These are phyloP conservation scores for Ophiostoma piceae DNA, from an alignment of 2,329 filamentous ascomycete species.

Conservation along the genomic window DNA sequence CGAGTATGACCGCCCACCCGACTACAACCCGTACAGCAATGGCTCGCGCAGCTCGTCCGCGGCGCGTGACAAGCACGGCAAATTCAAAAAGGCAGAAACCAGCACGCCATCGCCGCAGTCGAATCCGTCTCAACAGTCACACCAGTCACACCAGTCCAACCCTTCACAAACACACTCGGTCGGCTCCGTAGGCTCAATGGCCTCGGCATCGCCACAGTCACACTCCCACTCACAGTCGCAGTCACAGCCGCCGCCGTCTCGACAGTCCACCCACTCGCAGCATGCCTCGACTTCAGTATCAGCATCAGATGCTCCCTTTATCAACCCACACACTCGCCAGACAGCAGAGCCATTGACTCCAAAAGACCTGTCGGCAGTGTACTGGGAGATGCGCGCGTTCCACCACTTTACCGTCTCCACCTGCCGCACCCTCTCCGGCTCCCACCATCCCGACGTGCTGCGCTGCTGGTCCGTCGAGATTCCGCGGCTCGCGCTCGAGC, in stretches of 20 bases:
- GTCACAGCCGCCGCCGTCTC: too few relatives aligned
- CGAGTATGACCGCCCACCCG: constrained; percentile 17
- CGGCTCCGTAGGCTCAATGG: background rate
- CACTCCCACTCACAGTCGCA: background rate
- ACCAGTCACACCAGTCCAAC: background rate
- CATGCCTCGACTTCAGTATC: background rate
- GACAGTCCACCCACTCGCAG: too few relatives aligned
- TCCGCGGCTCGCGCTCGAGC: constrained; percentile 27
- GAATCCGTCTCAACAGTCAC: background rate
- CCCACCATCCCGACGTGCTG: constrained; percentile 24
- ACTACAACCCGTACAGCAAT: constrained; percentile 14
- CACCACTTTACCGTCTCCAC: constrained; percentile 28
- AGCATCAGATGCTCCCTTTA: background rate
- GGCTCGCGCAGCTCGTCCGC: background rate
- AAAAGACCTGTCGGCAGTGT: constrained; percentile 19
- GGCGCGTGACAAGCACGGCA: constrained; percentile 9
- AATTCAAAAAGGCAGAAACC: constrained; percentile 7
- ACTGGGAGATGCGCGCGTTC: constrained; percentile 29
- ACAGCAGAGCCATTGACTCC: background rate
- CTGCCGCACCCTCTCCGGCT: constrained; percentile 27
- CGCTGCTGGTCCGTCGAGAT: constrained; percentile 28
- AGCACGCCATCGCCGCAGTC: background rate
- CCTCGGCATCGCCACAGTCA: background rate
- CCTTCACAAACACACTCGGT: background rate
- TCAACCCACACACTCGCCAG: background rate